Evolutionary conservation across 73 alveolate species (phyloP).

Genomic region (Symbiodinium natans): DNA sequence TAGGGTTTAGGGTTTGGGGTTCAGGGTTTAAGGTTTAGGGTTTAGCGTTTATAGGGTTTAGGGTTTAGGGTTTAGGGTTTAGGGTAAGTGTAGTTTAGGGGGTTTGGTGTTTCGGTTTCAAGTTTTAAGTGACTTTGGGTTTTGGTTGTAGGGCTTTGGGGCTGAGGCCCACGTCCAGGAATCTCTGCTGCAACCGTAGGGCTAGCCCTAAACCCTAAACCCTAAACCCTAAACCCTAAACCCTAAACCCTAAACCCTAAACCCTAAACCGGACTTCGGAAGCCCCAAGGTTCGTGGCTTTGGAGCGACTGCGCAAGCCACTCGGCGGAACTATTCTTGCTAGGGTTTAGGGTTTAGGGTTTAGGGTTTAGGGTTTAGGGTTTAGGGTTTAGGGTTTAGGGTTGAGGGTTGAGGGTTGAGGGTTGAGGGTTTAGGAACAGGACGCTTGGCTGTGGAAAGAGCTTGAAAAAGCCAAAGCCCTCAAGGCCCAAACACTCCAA

Average conservation of each 20-base stretch:
- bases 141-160: too few species aligned
- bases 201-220: background rate
- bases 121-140: too few species aligned
- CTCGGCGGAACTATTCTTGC: background rate
- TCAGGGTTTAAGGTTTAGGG: background rate
- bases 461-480: background rate
- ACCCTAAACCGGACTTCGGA: background rate
- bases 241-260: background rate
- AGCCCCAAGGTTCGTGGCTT: conserved; percentile 40
- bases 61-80: too few species aligned
- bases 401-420: too few species aligned
- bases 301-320: conserved; percentile 55
- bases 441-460: background rate
- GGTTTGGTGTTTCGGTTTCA: too few species aligned
- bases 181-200: background rate
- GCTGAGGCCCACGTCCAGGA: background rate
- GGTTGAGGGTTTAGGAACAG: too few species aligned
- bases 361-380: background rate
- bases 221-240: background rate
- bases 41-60: background rate
- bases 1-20: too few species aligned
- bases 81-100: too few species aligned
- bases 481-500: background rate
- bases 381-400: background rate
- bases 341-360: background rate